phyloP scores from a whole-genome alignment of 352 stramenopile species.

The Thraustochytrium sp. region DNA sequence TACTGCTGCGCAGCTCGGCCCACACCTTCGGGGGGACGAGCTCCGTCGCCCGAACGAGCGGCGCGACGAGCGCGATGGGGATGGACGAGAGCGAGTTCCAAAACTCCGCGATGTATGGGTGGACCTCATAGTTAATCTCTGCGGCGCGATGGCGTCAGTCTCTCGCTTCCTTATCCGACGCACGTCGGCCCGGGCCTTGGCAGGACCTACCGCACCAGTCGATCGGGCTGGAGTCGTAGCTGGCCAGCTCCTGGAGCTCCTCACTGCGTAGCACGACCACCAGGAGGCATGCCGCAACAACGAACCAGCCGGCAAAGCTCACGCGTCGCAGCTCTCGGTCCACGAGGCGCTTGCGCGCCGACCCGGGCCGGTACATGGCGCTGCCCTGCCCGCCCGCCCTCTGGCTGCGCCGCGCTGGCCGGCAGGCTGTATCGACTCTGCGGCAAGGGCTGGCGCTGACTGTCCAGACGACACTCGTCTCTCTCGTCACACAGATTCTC shows the following conservation, averaged over 20 bases:
- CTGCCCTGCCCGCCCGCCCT: background rate
- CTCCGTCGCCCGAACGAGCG: background rate
- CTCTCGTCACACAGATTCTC: no score
- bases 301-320: background rate
- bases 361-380: background rate
- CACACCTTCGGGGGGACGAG: background rate
- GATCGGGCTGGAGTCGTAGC: slow-evolving; percentile 41
- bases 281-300: background rate
- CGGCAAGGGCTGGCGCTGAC: no score
- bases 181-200: background rate
- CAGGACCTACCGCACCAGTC: slow-evolving; percentile 38
- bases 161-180: background rate
- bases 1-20: background rate
- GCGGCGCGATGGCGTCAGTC: background rate
- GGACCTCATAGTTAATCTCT: slow-evolving; percentile 43
- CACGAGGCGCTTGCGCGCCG: background rate
- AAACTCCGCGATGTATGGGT: slow-evolving; percentile 28
- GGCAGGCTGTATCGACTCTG: no score
- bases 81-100: slow-evolving; percentile 42
- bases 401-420: no score
- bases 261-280: background rate
- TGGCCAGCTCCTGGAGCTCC: background rate
- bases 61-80: slow-evolving; percentile 26
- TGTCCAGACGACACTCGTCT: no score
- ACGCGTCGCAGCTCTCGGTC: background rate